These are phyloP conservation scores for Cyberlindnera galapagoensis DNA, from an alignment of 805 yeast genomes.

Conservation along the genomic window DNA sequence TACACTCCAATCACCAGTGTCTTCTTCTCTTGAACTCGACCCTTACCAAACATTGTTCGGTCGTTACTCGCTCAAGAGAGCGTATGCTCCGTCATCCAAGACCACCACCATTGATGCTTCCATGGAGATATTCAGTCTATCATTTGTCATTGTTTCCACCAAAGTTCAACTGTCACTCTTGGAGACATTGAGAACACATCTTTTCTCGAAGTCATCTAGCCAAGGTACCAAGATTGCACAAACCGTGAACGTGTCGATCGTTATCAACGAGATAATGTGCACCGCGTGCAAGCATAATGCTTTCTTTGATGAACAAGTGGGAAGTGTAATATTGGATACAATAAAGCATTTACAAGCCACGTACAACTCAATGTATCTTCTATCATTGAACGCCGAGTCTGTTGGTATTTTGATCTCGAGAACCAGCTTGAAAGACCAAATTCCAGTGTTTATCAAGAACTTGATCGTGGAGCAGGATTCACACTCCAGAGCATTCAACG, in stretches of 20 bases:
- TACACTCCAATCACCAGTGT: constrained; percentile 30
- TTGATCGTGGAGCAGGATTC: constrained; percentile 66
- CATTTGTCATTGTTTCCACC: constrained; percentile 64
- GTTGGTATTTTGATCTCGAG: constrained; percentile 45
- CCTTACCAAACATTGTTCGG: constrained; percentile 26
- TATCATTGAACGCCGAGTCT: constrained; percentile 47
- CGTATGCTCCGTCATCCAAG: constrained; percentile 36
- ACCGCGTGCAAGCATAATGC: constrained; percentile 17
- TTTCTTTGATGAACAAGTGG: constrained; percentile 31
- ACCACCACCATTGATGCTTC: constrained; percentile 68
- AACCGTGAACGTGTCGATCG: constrained; percentile 54
- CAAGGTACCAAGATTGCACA: constrained; percentile 40
- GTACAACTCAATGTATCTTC: constrained; percentile 25
- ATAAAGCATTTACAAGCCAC: constrained; percentile 27
- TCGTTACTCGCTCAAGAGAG: constrained; percentile 28
- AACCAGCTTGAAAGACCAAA: constrained; percentile 35
- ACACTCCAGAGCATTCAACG: constrained; percentile 50
- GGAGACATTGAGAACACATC: constrained; percentile 61
- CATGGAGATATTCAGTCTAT: constrained; percentile 63
- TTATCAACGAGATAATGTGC: constrained; percentile 47
- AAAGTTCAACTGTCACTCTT: constrained; percentile 85
- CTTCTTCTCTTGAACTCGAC: constrained; percentile 36
- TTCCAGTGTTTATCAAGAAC: constrained; percentile 51
- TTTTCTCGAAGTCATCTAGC: constrained; percentile 35
- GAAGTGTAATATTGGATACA: constrained; percentile 43